phyloP scores from a whole-genome alignment of 169 alveolate species.

The Eimeria sp. region DNA sequence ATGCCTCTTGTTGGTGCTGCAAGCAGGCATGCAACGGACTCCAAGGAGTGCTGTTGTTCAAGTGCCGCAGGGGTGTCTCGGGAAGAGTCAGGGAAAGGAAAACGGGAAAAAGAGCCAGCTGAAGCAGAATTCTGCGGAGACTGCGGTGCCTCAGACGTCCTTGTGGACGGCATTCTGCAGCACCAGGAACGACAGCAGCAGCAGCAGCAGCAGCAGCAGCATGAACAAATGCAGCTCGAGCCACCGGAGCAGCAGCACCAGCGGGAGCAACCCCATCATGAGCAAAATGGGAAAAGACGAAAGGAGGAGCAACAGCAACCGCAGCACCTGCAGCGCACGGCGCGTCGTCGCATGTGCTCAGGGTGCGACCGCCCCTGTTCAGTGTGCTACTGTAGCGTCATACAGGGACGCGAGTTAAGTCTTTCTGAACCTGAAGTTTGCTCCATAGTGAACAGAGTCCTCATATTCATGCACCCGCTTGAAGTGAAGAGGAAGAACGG shows the following conservation, averaged over 20 bases:
- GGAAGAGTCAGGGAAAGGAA: background rate
- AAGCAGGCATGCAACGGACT: background rate
- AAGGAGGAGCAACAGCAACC: background rate
- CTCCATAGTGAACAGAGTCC: conserved; percentile 46
- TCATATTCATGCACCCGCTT: conserved; percentile 77
- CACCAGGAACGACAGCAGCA: background rate
- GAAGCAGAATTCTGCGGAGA: background rate
- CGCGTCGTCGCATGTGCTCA: conserved; percentile 61
- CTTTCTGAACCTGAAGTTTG: conserved; percentile 36
- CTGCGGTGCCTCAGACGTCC: background rate
- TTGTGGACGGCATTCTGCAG: background rate
- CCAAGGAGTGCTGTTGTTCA: background rate
- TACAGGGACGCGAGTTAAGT: conserved; percentile 36
- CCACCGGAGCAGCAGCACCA: conserved; percentile 21
- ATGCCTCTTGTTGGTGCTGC: background rate
- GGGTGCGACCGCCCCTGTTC: conserved; percentile 78
- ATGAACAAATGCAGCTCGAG: background rate
- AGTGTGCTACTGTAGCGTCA: conserved; percentile 72
- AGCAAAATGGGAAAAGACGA: background rate
- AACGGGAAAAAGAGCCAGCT: background rate
- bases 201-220: conserved; percentile 36
- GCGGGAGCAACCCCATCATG: background rate
- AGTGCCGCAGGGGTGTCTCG: background rate
- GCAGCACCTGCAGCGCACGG: conserved; percentile 3
- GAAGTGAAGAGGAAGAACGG: conserved; percentile 77